Percentiles rank a stretch among this genome's conserved stretches.
phyloP scores from a whole-genome alignment of 2,329 filamentous ascomycete species.

The Aspergillus sp. region DNA sequence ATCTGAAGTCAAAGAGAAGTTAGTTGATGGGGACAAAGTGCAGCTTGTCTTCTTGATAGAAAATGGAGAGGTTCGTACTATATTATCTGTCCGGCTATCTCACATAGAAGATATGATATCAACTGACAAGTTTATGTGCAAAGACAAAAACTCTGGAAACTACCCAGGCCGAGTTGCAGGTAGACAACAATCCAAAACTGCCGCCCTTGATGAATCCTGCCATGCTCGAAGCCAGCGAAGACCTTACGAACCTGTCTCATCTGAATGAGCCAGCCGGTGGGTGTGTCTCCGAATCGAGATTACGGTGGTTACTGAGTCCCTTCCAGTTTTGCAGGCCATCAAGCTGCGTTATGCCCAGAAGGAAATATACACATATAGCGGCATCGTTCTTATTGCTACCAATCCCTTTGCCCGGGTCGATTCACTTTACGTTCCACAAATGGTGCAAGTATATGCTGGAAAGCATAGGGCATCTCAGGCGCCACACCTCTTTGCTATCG shows the following conservation, averaged over 20 bases:
- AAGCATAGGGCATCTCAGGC: slow-evolving; percentile 96
- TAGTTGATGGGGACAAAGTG: slow-evolving; percentile 80
- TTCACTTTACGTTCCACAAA: slow-evolving; percentile 95
- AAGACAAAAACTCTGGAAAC: slow-evolving; percentile 80
- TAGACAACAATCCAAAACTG: slow-evolving; percentile 73
- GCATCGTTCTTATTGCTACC: slow-evolving; percentile 96
- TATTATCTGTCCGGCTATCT: neutral
- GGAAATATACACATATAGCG: slow-evolving; percentile 99
- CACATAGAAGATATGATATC: neutral
- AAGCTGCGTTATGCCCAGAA: slow-evolving; percentile 96
- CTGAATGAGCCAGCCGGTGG: slow-evolving; percentile 95
- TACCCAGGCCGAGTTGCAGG: slow-evolving; percentile 72
- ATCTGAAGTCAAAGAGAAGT: slow-evolving; percentile 88
- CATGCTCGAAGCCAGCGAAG: slow-evolving; percentile 97
- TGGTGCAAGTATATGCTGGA: slow-evolving; percentile 99
- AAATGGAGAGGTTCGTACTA: slow-evolving; percentile 76
- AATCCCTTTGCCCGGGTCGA: slow-evolving; percentile 98
- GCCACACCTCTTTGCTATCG: slow-evolving; percentile 97
- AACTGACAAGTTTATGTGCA: slow-evolving; percentile 13
- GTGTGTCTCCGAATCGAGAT: slow-evolving; percentile 24
- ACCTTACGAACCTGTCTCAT: slow-evolving; percentile 95
- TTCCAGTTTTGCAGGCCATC: slow-evolving; percentile 89
- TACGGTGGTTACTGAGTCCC: slow-evolving; percentile 23
- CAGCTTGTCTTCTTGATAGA: slow-evolving; percentile 84
- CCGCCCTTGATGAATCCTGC: slow-evolving; percentile 97